Percentiles rank a stretch among this genome's conserved stretches.
phyloP scores from a whole-genome alignment of 176 grass and related monocot species.

The Aegilops umbellulata region DNA sequence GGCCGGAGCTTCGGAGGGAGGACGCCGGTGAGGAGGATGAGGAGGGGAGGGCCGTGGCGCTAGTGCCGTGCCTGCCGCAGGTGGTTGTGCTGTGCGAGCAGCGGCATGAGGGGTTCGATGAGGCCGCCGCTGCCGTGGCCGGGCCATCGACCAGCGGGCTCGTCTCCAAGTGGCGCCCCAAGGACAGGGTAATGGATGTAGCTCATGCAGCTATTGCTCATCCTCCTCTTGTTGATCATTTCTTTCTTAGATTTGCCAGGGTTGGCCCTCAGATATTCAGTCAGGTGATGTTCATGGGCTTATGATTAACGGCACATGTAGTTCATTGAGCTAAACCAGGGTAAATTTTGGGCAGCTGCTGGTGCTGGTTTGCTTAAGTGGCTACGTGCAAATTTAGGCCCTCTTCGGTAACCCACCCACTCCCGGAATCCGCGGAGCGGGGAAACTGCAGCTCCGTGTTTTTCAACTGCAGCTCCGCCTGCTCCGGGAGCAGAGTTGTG shows the following conservation, averaged over 20 bases:
- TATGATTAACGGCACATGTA: neutral
- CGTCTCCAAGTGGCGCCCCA: constrained; percentile 93
- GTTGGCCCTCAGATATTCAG: too few species aligned
- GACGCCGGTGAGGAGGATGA: constrained; percentile 1
- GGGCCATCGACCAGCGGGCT: constrained; percentile 70
- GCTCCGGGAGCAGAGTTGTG: too few species aligned
- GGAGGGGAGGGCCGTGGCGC: constrained; percentile 6
- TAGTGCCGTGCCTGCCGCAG: constrained; percentile 63
- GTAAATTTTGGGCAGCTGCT: neutral
- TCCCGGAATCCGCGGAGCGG: too few species aligned
- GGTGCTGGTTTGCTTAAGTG: neutral
- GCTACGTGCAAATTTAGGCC: neutral
- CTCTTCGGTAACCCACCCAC: too few species aligned
- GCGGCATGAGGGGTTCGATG: constrained; percentile 72
- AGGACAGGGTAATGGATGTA: constrained; percentile 74
- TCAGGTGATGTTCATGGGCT: neutral
- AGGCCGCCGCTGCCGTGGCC: constrained; percentile 36
- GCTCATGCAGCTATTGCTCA: neutral
- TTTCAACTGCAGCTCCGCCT: too few species aligned
- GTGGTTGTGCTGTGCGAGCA: constrained; percentile 76
- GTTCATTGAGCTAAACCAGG: neutral
- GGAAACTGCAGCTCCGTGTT: too few species aligned
- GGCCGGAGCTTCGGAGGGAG: neutral
- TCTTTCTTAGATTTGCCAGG: neutral
- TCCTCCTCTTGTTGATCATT: neutral